phyloP scores from a whole-genome alignment of 805 yeast genomes.

The Brettanomyces bruxellensis region DNA sequence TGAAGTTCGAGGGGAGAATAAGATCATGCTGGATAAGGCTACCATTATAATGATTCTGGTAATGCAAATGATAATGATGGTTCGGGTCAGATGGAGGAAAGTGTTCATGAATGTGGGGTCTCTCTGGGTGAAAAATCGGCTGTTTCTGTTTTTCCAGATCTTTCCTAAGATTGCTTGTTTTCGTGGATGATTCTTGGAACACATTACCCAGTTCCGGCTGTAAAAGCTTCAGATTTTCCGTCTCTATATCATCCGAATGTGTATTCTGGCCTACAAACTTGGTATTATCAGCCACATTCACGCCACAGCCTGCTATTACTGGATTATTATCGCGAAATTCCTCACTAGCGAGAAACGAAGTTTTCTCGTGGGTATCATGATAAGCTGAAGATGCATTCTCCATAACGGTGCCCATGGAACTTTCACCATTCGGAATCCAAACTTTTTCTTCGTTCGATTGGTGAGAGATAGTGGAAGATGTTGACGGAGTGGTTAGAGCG shows the following conservation, averaged over 20 bases:
- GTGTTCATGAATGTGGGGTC: conserved; percentile 2
- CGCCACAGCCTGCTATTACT: background rate
- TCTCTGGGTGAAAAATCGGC: background rate
- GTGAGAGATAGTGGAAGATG: background rate
- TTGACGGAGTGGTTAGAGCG: background rate
- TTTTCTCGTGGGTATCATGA: too few relatives aligned
- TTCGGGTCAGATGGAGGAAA: conserved; percentile 1
- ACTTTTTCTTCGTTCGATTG: background rate
- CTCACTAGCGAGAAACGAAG: too few relatives aligned
- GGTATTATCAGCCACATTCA: background rate
- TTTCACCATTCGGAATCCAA: too few relatives aligned
- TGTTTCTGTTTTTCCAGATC: background rate
- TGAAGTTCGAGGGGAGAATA: conserved; percentile 15
- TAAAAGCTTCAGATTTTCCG: background rate
- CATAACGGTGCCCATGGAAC: too few relatives aligned
- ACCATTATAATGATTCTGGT: conserved; percentile 20
- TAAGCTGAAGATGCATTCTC: too few relatives aligned
- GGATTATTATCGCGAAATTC: background rate
- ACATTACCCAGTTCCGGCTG: conserved; percentile 4
- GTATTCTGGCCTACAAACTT: background rate
- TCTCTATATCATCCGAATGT: background rate
- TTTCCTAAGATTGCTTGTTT: conserved; percentile 2
- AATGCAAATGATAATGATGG: conserved; percentile 24
- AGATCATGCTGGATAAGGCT: conserved; percentile 19
- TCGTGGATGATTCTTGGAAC: conserved; percentile 1